These are phyloP conservation scores for Fusarium albosuccineum DNA, from an alignment of 2,329 filamentous ascomycete species.

Conservation along the genomic window DNA sequence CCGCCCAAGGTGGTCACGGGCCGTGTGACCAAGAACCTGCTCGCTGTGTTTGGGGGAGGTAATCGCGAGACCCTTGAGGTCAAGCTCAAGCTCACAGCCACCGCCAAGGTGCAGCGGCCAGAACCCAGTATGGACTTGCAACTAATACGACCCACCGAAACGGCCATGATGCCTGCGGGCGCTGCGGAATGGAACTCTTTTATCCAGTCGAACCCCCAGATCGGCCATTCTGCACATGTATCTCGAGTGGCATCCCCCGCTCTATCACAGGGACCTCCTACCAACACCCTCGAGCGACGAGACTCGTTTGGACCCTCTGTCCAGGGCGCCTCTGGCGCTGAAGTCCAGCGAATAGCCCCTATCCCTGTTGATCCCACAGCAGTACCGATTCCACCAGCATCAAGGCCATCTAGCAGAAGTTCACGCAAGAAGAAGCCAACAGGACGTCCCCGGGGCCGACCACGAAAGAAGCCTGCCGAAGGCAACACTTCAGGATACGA, in stretches of 20 bases:
- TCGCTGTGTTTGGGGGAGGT: conserved; percentile 86
- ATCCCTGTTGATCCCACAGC: conserved; percentile 46
- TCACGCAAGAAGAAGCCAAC: conserved; percentile 64
- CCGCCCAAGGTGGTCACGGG: conserved; percentile 86
- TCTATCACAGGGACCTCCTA: conserved; percentile 49
- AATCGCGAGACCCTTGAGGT: conserved; percentile 92
- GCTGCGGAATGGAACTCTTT: conserved; percentile 83
- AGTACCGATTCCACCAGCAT: conserved; percentile 52
- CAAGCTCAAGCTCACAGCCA: conserved; percentile 85
- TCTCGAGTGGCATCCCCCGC: conserved; percentile 55
- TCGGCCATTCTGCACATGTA: conserved; percentile 53
- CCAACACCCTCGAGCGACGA: conserved; percentile 34
- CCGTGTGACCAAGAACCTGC: conserved; percentile 86
- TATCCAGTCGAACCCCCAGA: conserved; percentile 76
- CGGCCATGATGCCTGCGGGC: conserved; percentile 67
- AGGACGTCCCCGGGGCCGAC: conserved; percentile 68
- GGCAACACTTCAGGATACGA: conserved; percentile 83
- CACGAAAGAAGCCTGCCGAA: conserved; percentile 65
- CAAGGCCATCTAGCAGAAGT: conserved; percentile 71
- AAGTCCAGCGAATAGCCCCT: conserved; percentile 54
- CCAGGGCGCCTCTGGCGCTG: conserved; percentile 44
- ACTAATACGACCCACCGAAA: conserved; percentile 46
- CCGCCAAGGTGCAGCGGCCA: conserved; percentile 68
- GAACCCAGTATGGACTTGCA: conserved; percentile 44
- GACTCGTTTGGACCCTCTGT: conserved; percentile 46